Percentiles rank a stretch among this genome's conserved stretches.
These are phyloP conservation scores for Arxiozyma slooffiae DNA, from an alignment of 1,139 yeast genomes.

Conservation along the genomic window DNA sequence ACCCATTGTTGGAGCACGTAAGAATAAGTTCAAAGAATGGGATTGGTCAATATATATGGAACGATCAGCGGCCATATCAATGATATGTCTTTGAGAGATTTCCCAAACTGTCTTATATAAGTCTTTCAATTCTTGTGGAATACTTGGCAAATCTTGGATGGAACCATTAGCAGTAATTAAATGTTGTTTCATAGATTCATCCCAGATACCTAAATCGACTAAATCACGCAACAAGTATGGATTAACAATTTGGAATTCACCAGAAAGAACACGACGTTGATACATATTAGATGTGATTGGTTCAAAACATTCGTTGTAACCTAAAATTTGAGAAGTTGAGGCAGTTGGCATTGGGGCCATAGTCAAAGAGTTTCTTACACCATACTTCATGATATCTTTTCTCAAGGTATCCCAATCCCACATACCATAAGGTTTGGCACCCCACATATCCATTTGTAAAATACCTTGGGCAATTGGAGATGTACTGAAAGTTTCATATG, in stretches of 20 bases:
- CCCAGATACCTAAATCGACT: slow-evolving; percentile 77
- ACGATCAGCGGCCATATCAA: slow-evolving; percentile 93
- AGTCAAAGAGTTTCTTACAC: slow-evolving; percentile 69
- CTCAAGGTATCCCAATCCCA: slow-evolving; percentile 67
- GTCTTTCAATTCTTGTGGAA: slow-evolving; percentile 67
- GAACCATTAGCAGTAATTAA: slow-evolving; percentile 78
- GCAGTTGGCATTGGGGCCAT: slow-evolving; percentile 98
- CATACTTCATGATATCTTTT: slow-evolving; percentile 45
- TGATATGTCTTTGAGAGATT: slow-evolving; percentile 72
- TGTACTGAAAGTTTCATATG: slow-evolving; percentile 58
- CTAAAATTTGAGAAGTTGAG: slow-evolving; percentile 81
- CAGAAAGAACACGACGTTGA: slow-evolving; percentile 76
- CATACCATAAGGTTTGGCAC: slow-evolving; percentile 33
- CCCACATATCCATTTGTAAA: slow-evolving; percentile 76
- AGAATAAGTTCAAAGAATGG: slow-evolving; percentile 76
- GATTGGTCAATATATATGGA: slow-evolving; percentile 91
- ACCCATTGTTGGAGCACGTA: slow-evolving; percentile 78
- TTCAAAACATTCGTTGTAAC: slow-evolving; percentile 84
- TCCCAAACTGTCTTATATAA: slow-evolving; percentile 96
- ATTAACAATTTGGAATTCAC: slow-evolving; percentile 81
- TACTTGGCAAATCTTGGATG: slow-evolving; percentile 55
- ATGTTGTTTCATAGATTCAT: slow-evolving; percentile 64
- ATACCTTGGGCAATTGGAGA: slow-evolving; percentile 77
- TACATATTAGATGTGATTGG: slow-evolving; percentile 83
- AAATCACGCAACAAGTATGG: slow-evolving; percentile 72